Base-by-base conservation (phyloP, 345 rosid species). In the Aquilaria yunnanensis region DNA sequence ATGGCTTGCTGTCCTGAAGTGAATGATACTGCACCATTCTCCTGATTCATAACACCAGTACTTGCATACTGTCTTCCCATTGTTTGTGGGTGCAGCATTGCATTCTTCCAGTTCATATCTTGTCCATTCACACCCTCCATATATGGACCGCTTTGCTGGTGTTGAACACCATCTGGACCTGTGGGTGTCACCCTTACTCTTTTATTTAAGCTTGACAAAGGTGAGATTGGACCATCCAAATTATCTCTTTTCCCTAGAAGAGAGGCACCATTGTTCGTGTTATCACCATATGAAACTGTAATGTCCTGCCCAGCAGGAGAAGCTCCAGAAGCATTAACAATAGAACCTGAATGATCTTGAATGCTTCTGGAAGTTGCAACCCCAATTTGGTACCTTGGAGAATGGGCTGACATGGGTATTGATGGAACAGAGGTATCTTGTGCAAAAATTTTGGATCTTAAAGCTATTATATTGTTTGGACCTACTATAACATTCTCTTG, bases 231-330 rank as follows among this genome's bases (percentile, higher is more conserved):
- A 23, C 81, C 86, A 61, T 87, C 97, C 70, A 78, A 90, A 74
- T 56, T 85, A 63, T 88, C 97, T 62, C 91, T 85, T 66, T 83
- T 94, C 50, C 84, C 86, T 63, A 73, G 82, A 70, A 82, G 69
- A 32, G 86, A 75, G 68, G 86, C 29, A 69, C 72, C 66, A 30
- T 85, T 57, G 75, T 78, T 85, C 58, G 80, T 64, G 74, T 61
- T 74, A 69, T 85, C 87, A 30, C 70, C 54, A 76, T 83, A 85
- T 29, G 96, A 49, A 60, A 83, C 68, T 73, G 81, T 78, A 77
- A 79, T 81, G 57, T 87, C 96, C 72, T 84, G 89, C 68, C 83
- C 91, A 51, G 74, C 75, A 62, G 89, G 83, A 33, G 79, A 80
- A 58, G 86, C 81, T 61, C 78, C 90, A 31, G 86, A 70, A 63